phyloP scores from a whole-genome alignment of 768 basidiomycete species.

The Tulasnella sp. region DNA sequence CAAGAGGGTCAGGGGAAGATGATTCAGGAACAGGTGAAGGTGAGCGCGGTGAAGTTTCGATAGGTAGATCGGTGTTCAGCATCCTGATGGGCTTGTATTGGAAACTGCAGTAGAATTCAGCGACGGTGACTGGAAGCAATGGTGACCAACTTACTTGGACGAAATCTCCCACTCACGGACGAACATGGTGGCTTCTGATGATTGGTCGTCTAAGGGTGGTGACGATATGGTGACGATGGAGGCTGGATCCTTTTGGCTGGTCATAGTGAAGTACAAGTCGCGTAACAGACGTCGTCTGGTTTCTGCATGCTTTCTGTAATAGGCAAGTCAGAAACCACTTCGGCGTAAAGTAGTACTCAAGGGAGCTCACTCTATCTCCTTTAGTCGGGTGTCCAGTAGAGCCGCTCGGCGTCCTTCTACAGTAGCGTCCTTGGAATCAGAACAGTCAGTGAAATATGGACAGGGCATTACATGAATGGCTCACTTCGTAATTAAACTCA shows the following conservation, averaged over 20 bases:
- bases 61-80: neutral
- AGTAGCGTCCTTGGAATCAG: too few species aligned
- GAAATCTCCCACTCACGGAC: neutral
- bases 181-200: neutral
- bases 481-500: too few species aligned
- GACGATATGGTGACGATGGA: neutral
- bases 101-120: neutral
- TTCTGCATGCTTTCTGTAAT: neutral
- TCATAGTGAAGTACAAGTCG: constrained; percentile 14
- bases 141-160: neutral
- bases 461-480: too few species aligned
- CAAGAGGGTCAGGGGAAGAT: neutral
- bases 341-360: neutral
- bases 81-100: constrained; percentile 3
- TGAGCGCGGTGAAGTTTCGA: neutral
- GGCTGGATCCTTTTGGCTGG: neutral
- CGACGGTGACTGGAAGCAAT: neutral
- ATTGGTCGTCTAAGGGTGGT: neutral
- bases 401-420: constrained; percentile 1
- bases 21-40: neutral
- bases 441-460: too few species aligned
- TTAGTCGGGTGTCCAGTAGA: neutral
- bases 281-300: constrained; percentile 4
- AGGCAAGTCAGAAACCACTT: neutral
- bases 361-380: constrained; percentile 1